Conservation (phyloP, 108 stramenopile species). For the Aureococcus anophagefferens region DNA sequence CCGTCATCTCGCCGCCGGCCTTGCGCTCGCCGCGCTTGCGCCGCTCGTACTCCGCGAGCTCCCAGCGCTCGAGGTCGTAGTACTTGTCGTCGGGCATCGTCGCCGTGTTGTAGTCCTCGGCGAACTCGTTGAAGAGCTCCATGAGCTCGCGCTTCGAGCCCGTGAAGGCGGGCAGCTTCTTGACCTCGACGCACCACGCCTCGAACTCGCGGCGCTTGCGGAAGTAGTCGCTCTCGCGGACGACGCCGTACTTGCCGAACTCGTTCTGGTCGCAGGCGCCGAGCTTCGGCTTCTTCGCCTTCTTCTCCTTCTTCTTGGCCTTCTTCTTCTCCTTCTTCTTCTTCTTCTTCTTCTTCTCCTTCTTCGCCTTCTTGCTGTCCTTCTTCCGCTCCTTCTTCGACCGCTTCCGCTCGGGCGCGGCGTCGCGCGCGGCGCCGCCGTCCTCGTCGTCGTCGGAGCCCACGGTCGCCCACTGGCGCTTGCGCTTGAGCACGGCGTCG, state of each 20-base stretch:
- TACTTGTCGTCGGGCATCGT: constrained; percentile 84
- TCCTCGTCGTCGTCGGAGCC: constrained; percentile 22
- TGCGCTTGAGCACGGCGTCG: constrained; percentile 15
- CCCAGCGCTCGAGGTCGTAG: constrained; percentile 91
- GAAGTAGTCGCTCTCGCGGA: constrained; percentile 61
- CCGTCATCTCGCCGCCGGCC: neutral
- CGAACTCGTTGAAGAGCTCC: constrained; percentile 75
- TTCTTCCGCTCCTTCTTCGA: constrained; percentile 22
- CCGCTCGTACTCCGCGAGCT: constrained; percentile 75
- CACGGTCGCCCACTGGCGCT: constrained; percentile 30
- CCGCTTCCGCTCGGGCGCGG: constrained; percentile 3
- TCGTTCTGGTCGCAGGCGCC: constrained; percentile 29
- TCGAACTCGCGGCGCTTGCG: constrained; percentile 65
- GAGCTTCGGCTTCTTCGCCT: constrained; percentile 20
- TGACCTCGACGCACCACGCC: constrained; percentile 78
- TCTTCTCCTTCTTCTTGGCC: constrained; percentile 15
- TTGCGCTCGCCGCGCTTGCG: constrained; percentile 36
- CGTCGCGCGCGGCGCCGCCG: neutral
- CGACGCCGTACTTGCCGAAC: constrained; percentile 83
- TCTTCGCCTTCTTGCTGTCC: constrained; percentile 20
- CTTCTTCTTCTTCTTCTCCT: constrained; percentile 21
- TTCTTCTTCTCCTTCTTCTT: constrained; percentile 24
- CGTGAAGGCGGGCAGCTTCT: constrained; percentile 59
- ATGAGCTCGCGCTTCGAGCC: constrained; percentile 74
- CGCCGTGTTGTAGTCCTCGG: constrained; percentile 91